Evolutionary conservation across 176 grass and related monocot species (phyloP), one percentile per base, ranked within the genome.

Genomic region (Saccharum officinarum): DNA sequence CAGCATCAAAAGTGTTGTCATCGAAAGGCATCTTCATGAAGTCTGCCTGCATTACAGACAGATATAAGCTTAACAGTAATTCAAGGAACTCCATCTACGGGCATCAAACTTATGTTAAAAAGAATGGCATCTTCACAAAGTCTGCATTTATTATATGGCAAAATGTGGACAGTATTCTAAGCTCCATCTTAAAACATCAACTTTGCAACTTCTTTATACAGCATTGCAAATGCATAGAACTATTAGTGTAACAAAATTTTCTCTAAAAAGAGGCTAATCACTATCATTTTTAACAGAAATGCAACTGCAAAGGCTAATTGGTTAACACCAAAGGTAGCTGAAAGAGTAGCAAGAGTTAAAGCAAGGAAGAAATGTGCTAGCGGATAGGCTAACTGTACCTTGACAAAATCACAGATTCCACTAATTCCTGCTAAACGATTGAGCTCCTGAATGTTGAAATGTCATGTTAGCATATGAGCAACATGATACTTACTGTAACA

Each of bases 1-100:
- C 77, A 44, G 80, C 88, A 82, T 92, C 88, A 0, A 92, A 95
- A 34, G 80, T 92, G 72, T 88, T 86, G 63, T 95, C 90, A 71
- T 84, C 70, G 47, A 95, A 92, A 0, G 93, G 86, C 90, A 91
- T 95, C n/a, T 91, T 88, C 93, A 95, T 95, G 86, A 95, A 95
- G 73, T 95, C 93, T 59, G 77, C 93, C 93, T 95, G 90, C 59
- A 91, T 22, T 73, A 59, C 12, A 84, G 14, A 82, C 47, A 33
- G 80, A 82, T 10, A 75, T 87, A 69, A 38, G 22, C 57, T 30
- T 69, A 50, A 23, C 23, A 50, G 31, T 28, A 74, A 8, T 73
- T 26, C 26, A 79, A 45, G 37, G 17, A 75, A 20, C 22, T 33
- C 10, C 20, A 59, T 37, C 10, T 44, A 80, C 5, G 74, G 64